Evolutionary conservation across 345 rosid genomes (phyloP).

Genomic region (Trapa bicornis): DNA sequence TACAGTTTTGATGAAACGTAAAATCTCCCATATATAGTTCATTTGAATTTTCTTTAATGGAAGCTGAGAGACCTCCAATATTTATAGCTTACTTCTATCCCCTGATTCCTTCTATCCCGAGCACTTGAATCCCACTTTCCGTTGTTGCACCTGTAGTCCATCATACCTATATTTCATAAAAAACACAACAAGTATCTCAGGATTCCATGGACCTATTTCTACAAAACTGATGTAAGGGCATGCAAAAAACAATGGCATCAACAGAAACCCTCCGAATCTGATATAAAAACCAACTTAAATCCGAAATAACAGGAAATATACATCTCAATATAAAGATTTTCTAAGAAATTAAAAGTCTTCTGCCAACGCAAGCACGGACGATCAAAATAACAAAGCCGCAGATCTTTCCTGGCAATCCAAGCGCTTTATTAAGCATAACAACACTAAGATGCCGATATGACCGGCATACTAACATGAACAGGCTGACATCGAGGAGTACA

Average conservation of each 20-base stretch:
- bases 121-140: slow-evolving; percentile 26
- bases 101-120: slow-evolving; percentile 26
- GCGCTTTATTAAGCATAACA: background rate
- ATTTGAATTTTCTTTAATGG: no score
- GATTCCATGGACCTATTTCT: background rate
- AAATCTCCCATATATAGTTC: background rate
- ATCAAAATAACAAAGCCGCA: background rate
- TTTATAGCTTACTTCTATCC: slow-evolving; percentile 24
- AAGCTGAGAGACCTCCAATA: background rate
- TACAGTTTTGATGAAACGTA: background rate
- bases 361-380: background rate
- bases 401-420: background rate
- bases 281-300: background rate
- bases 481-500: background rate
- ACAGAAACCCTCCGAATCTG: background rate
- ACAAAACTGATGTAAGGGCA: no score
- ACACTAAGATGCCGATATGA: background rate
- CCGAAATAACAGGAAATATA: background rate
- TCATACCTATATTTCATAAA: slow-evolving; percentile 7
- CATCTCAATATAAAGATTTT: background rate
- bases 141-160: slow-evolving; percentile 33
- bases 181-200: background rate
- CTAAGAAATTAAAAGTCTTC: background rate
- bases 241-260: background rate
- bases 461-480: background rate